Evolutionary conservation across 768 basidiomycete genomes (phyloP), one percentile per base, ranked within the genome.

Genomic region (Pholiota microspora): DNA sequence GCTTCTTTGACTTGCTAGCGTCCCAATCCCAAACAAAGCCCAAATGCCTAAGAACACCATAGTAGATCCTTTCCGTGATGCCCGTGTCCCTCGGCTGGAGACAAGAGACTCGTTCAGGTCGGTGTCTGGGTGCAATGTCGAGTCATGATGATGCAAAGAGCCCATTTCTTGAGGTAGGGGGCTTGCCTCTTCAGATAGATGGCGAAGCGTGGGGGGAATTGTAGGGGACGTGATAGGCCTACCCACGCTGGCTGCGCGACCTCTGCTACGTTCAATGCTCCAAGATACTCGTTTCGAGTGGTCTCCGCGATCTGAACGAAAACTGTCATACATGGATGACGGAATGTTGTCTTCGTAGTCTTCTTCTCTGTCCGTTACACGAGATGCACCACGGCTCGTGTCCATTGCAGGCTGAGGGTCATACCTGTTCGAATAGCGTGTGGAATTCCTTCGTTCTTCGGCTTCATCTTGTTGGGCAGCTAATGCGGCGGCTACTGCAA

Each of bases 41-140:
- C 90, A 92, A 9, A 82, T 75, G 32, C 89, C 82, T 58, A 97
- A 75, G 61, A 97, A 91, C 16, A 95, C 82, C 75, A 96, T 86
- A 2, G 84, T 84, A 4, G 88, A 86, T 27, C 87, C 82, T 57
- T 83, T 80, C 56, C 84, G 79, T 61, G 84, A 87, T 7, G 84
- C 83, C 57, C 85, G 77, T n/a, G 86, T 87, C 55, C 73, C 69
- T 31, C 76, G 72, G n/a, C 70, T 58, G 21, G 60, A 60, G 51
- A 52, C 32, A 23, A 54, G 27, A 34, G 58, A 58, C 12, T 60
- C 58, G 34, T 36, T 52, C 13, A 51, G 12, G 15, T 53, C 23
- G n/a, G 40, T 7, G 34, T 24, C 38, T 31, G 51, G 35, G 12
- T 47, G 45, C 25, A 28, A 38, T 4, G 38, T 48, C 24, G 51